These are phyloP conservation scores for Macrotyloma uniflorum DNA, from an alignment of 306 rosid species.

Conservation along the genomic window DNA sequence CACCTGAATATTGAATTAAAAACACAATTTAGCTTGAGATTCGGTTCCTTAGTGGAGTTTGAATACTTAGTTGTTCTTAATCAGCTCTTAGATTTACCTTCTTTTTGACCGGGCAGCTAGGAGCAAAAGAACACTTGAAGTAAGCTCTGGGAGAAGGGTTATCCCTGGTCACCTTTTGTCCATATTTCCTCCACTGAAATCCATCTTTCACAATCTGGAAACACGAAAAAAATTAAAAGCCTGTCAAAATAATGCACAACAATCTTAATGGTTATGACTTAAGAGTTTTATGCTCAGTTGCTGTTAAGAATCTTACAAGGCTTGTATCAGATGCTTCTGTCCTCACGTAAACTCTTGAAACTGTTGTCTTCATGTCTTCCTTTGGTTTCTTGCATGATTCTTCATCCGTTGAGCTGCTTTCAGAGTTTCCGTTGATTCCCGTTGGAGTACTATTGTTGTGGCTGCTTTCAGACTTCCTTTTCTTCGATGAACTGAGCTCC, in stretches of 20 bases:
- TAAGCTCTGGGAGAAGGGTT: conserved; percentile 98
- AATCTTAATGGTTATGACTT: background rate
- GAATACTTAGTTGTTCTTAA: background rate
- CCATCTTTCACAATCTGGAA: conserved; percentile 93
- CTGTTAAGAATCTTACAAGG: conserved; percentile 64
- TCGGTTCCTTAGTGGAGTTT: background rate
- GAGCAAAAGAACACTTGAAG: conserved; percentile 98
- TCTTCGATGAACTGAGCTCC: conserved; percentile 63
- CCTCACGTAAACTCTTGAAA: conserved; percentile 59
- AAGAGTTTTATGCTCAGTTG: background rate
- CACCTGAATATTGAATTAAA: conserved; percentile 57
- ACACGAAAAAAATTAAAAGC: conserved; percentile 13
- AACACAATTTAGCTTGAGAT: conserved; percentile 33
- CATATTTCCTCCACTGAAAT: conserved; percentile 97
- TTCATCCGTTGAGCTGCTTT: conserved; percentile 88
- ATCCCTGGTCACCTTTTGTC: conserved; percentile 97
- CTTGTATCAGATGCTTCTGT: conserved; percentile 76
- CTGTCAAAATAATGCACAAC: conserved; percentile 24
- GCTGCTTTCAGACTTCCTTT: conserved; percentile 80
- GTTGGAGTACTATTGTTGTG: conserved; percentile 43
- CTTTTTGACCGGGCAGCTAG: conserved; percentile 90
- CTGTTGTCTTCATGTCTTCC: conserved; percentile 72
- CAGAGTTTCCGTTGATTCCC: conserved; percentile 70
- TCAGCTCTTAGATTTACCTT: conserved; percentile 56
- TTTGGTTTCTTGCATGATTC: conserved; percentile 81